A percentile compares a stretch with the other conserved stretches of the same genome.
These are phyloP conservation scores for Bromus sterilis DNA, from an alignment of 176 grass and related monocot genomes.

Conservation along the genomic window DNA sequence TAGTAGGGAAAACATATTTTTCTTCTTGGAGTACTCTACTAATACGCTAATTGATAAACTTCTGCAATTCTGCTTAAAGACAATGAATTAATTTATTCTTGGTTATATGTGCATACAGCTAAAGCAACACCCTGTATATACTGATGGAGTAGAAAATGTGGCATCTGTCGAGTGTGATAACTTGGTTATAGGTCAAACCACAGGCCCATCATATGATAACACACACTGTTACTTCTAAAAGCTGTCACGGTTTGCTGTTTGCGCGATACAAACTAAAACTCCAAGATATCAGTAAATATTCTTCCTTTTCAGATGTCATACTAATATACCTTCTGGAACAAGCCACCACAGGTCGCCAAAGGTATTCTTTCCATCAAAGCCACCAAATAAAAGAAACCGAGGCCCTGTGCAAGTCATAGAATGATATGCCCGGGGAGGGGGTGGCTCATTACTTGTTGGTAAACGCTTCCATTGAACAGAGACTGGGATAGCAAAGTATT, in stretches of 20 bases:
- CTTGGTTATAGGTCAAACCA: neutral
- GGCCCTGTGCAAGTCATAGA: conserved; percentile 79
- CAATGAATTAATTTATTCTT: neutral
- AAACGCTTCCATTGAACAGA: conserved; percentile 95
- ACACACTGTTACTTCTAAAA: neutral
- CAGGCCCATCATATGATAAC: neutral
- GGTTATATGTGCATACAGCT: neutral
- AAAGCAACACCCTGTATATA: neutral
- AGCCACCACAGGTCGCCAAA: conserved; percentile 99
- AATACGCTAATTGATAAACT: neutral
- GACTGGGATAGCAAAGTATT: conserved; percentile 47
- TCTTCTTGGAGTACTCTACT: neutral
- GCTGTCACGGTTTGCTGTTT: neutral
- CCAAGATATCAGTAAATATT: neutral
- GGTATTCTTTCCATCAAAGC: conserved; percentile 94
- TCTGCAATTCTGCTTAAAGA: neutral
- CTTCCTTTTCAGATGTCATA: neutral
- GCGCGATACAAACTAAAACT: neutral
- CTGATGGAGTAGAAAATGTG: neutral
- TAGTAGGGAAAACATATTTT: neutral
- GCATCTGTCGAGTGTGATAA: neutral
- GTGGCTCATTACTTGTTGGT: conserved; percentile 65
- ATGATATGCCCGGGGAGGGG: conserved; percentile 81
- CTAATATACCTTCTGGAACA: conserved; percentile 78
- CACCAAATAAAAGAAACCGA: conserved; percentile 93